Percentiles rank a stretch among this genome's conserved stretches.
Evolutionary conservation across 495 filamentous ascomycete genomes (phyloP).

Genomic region (Xylaria telfairii): DNA sequence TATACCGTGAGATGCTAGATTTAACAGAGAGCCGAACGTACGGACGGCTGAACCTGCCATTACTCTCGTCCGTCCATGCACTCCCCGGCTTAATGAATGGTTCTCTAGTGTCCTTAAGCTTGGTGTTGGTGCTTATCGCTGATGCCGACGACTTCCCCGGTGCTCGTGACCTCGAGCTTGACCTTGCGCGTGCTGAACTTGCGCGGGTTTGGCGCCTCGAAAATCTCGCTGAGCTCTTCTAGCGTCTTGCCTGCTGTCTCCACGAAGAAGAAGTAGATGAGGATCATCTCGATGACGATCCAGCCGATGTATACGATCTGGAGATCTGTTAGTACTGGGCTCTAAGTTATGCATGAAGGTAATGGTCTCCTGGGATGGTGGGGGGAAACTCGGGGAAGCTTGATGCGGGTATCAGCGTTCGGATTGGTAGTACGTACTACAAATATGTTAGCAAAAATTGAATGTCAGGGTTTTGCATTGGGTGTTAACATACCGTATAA

Average conservation of each 20-base stretch:
- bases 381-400: not conserved
- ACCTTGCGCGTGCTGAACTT: slow-evolving; percentile 59
- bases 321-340: not conserved
- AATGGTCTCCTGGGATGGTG: not conserved
- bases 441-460: not conserved
- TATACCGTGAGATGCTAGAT: not conserved
- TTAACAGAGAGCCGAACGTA: not conserved
- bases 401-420: not conserved
- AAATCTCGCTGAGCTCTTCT: slow-evolving; percentile 72
- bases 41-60: not conserved
- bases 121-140: slow-evolving; percentile 20
- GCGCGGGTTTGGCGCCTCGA: slow-evolving; percentile 62
- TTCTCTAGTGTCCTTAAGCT: not conserved
- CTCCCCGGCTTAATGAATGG: not conserved
- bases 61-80: not conserved
- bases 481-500: slow-evolving; percentile 32
- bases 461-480: not conserved
- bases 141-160: slow-evolving; percentile 22
- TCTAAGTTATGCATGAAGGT: not conserved
- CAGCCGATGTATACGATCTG: slow-evolving; percentile 59
- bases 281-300: slow-evolving; percentile 52
- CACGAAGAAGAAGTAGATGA: slow-evolving; percentile 71
- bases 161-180: slow-evolving; percentile 34
- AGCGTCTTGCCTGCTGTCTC: slow-evolving; percentile 73
- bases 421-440: slow-evolving; percentile 14